A percentile compares a stretch with the other conserved stretches of the same genome.
Conservation (phyloP, 2,329 filamentous ascomycete genomes). For the Elsinoe fawcettii region DNA sequence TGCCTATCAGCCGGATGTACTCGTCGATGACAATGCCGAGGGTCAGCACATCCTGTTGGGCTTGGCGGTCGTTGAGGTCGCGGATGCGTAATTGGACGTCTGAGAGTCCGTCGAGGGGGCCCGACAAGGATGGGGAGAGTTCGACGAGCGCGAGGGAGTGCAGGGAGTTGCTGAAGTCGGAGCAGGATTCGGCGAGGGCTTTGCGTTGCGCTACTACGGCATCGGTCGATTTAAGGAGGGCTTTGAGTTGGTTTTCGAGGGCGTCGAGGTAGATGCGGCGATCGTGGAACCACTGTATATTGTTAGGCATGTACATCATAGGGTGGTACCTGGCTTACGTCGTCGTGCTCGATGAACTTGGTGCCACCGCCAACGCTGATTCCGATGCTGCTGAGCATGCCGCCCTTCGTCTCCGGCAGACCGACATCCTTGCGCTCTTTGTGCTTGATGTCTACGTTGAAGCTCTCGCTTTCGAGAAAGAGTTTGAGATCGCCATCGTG, state of each 20-base stretch:
- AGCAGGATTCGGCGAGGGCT: slow-evolving; percentile 84
- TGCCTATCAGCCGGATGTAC: slow-evolving; percentile 92
- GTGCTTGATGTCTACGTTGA: slow-evolving; percentile 95
- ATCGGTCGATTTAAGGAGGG: slow-evolving; percentile 87
- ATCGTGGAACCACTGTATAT: slow-evolving; percentile 84
- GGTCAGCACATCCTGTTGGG: slow-evolving; percentile 91
- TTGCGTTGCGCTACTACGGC: slow-evolving; percentile 87
- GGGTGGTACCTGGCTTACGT: slow-evolving; percentile 50
- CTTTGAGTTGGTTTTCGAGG: slow-evolving; percentile 82
- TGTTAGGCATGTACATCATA: slow-evolving; percentile 18
- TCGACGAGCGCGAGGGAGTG: slow-evolving; percentile 89
- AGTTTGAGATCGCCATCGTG: slow-evolving; percentile 91
- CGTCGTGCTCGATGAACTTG: slow-evolving; percentile 97
- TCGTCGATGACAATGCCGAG: slow-evolving; percentile 97
- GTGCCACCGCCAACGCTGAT: slow-evolving; percentile 63
- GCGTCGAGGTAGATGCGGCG: slow-evolving; percentile 91
- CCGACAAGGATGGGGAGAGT: slow-evolving; percentile 78
- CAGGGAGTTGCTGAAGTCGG: slow-evolving; percentile 88
- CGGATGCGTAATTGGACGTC: slow-evolving; percentile 89
- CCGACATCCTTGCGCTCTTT: slow-evolving; percentile 76
- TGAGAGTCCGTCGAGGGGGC: slow-evolving; percentile 81
- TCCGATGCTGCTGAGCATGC: slow-evolving; percentile 79
- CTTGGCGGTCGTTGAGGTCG: slow-evolving; percentile 92
- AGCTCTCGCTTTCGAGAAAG: slow-evolving; percentile 91
- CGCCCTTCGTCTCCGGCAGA: slow-evolving; percentile 66